Percentiles rank a stretch among this genome's conserved stretches.
Evolutionary conservation across 306 rosid species (phyloP).

Genomic region (Cucumis melo): DNA sequence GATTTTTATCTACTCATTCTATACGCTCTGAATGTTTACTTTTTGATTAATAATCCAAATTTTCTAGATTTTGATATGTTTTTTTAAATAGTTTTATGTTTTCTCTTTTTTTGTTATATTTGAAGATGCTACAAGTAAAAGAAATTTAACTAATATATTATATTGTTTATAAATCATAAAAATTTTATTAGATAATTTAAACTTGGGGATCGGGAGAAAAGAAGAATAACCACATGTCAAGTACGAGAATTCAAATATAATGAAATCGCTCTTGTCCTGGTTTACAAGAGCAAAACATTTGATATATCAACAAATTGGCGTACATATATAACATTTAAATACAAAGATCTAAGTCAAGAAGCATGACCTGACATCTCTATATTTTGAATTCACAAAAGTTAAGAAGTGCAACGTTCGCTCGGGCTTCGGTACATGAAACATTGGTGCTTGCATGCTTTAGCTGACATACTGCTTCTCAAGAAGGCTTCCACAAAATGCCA

Average conservation of each 20-base stretch:
- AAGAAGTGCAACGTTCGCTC: too few relatives aligned
- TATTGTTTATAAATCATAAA: too few relatives aligned
- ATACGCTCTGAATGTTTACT: too few relatives aligned
- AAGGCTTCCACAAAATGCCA: conserved; percentile 76
- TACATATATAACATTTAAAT: not conserved
- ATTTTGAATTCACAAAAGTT: not conserved
- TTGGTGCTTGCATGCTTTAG: conserved; percentile 15
- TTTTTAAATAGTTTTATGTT: too few relatives aligned
- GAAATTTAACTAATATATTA: too few relatives aligned
- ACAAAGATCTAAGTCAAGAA: not conserved
- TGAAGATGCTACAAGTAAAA: too few relatives aligned
- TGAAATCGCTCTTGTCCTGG: not conserved
- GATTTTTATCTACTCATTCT: too few relatives aligned
- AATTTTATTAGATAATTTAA: too few relatives aligned
- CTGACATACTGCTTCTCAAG: conserved; percentile 85
- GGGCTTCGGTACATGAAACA: not conserved
- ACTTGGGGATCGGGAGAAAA: not conserved
- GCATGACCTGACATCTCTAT: not conserved
- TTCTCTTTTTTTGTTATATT: too few relatives aligned
- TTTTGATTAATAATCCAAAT: too few relatives aligned
- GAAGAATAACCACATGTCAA: not conserved
- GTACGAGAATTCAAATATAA: not conserved
- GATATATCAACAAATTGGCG: not conserved
- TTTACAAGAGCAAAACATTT: not conserved
- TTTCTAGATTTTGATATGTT: too few relatives aligned